phyloP scores from a whole-genome alignment of 345 rosid genomes.

The Brassica nigra region DNA sequence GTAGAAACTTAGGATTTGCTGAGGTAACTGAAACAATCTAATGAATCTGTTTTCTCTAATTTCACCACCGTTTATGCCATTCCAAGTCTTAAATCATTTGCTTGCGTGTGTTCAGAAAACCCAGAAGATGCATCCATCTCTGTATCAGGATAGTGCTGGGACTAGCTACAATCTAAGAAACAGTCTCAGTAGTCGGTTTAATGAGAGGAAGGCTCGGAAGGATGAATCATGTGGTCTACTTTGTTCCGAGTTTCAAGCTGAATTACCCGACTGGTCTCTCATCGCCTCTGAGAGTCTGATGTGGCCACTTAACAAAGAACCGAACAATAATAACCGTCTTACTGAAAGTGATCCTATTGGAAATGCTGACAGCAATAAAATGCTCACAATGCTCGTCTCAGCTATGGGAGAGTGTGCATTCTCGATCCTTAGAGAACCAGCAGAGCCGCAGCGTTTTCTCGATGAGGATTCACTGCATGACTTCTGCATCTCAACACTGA shows the following conservation, averaged over 20 bases:
- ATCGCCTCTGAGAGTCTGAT: slow-evolving; percentile 48
- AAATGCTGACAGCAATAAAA: slow-evolving; percentile 25
- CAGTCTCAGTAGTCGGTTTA: slow-evolving; percentile 43
- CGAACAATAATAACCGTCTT: slow-evolving; percentile 29
- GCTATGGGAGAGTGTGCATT: not conserved
- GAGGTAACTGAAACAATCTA: slow-evolving; percentile 2
- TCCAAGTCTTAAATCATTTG: slow-evolving; percentile 27
- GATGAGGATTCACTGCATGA: not conserved
- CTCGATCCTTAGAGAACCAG: not conserved
- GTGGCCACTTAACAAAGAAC: slow-evolving; percentile 63
- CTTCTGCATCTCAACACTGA: not conserved
- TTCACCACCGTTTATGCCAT: slow-evolving; percentile 7
- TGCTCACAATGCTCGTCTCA: not conserved
- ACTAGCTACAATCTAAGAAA: slow-evolving; percentile 73
- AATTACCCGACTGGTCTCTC: slow-evolving; percentile 68
- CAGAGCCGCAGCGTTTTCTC: not conserved
- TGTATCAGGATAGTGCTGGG: slow-evolving; percentile 70
- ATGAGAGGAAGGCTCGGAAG: slow-evolving; percentile 12
- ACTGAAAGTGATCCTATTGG: slow-evolving; percentile 85
- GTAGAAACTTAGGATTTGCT: not conserved
- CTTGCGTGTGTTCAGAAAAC: slow-evolving; percentile 51
- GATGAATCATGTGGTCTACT: slow-evolving; percentile 44
- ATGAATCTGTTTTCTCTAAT: slow-evolving; percentile 3
- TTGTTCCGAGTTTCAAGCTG: slow-evolving; percentile 73
- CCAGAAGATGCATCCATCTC: slow-evolving; percentile 74